Evolutionary conservation across 2,329 filamentous ascomycete species (phyloP).

Genomic region (Fusarium sp.): DNA sequence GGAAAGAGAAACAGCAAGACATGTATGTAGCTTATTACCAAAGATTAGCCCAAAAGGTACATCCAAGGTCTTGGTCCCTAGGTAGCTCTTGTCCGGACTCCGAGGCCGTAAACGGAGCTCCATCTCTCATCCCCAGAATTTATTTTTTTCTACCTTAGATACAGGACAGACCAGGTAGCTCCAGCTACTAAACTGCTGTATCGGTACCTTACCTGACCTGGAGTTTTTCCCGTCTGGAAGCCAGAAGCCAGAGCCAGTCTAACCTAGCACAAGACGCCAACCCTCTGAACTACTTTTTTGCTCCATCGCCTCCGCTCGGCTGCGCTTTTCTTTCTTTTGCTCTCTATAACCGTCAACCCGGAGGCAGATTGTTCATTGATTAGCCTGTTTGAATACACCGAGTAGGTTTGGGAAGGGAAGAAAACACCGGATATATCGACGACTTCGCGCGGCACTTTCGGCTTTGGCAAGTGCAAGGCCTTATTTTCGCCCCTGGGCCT

Average conservation of each 20-base stretch:
- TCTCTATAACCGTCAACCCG: conserved; percentile 3
- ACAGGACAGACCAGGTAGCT: conserved; percentile 6
- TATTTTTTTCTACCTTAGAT: conserved; percentile 46
- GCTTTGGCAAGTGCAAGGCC: conserved; percentile 29
- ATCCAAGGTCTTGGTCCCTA: not conserved
- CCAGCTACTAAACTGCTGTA: conserved; percentile 5
- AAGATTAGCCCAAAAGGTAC: not conserved
- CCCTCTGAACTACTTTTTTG: conserved; percentile 32
- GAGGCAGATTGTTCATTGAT: conserved; percentile 5
- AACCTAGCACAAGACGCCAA: conserved; percentile 23
- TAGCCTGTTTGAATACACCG: conserved; percentile 20
- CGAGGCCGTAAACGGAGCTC: conserved; percentile 54
- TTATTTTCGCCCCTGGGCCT: conserved; percentile 33
- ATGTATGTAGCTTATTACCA: not conserved
- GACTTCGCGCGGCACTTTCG: conserved; percentile 24
- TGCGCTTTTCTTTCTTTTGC: conserved; percentile 20
- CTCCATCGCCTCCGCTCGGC: conserved; percentile 35
- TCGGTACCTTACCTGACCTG: conserved; percentile 19
- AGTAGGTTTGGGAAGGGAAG: not conserved
- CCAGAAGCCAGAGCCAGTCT: conserved; percentile 4
- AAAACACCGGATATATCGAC: conserved; percentile 8
- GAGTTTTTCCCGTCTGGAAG: conserved; percentile 28
- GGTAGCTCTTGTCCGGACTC: conserved; percentile 45
- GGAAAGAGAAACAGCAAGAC: not conserved
- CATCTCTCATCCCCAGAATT: conserved; percentile 41